Conservation (phyloP, 257 asterid genomes). For the Perilla frutescens region DNA sequence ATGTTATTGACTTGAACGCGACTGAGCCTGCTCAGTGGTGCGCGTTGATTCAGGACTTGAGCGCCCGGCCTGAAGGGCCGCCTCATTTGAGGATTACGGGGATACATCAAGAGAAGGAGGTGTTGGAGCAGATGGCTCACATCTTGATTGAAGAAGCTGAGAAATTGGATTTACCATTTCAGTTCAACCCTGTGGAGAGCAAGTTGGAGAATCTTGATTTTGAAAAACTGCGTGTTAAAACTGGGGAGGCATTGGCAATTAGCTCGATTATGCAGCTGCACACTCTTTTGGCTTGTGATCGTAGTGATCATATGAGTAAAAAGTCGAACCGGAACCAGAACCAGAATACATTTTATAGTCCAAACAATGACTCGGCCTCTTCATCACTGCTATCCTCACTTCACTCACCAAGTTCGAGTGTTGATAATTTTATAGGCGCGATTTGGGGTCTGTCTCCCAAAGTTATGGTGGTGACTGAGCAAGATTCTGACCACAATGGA, state of each 20-base stretch:
- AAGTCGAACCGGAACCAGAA: no score
- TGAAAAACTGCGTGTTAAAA: slow-evolving; percentile 65
- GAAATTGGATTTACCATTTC: slow-evolving; percentile 74
- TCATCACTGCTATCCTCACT: slow-evolving; percentile 29
- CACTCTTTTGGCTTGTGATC: slow-evolving; percentile 59
- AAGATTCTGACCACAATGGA: slow-evolving; percentile 71
- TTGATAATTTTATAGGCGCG: slow-evolving; percentile 51
- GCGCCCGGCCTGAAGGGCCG: slow-evolving; percentile 90
- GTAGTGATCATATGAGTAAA: not conserved
- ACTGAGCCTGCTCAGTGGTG: slow-evolving; percentile 73
- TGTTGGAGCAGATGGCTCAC: slow-evolving; percentile 71
- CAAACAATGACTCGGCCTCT: slow-evolving; percentile 48
- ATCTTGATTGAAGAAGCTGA: slow-evolving; percentile 71
- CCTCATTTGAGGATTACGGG: slow-evolving; percentile 84
- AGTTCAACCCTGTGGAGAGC: slow-evolving; percentile 68
- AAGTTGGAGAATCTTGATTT: slow-evolving; percentile 64
- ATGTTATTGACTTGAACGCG: slow-evolving; percentile 68
- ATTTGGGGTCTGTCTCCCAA: slow-evolving; percentile 74
- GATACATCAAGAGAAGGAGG: slow-evolving; percentile 65
- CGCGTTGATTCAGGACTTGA: slow-evolving; percentile 68
- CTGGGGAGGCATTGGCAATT: slow-evolving; percentile 81
- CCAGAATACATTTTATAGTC: slow-evolving; percentile 31
- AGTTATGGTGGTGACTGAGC: slow-evolving; percentile 75
- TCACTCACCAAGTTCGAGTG: slow-evolving; percentile 38
- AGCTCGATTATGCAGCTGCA: slow-evolving; percentile 66